These are phyloP conservation scores for Physcomitrium patens DNA, from an alignment of 225 moss, liverwort and hornwort genomes.

Conservation along the genomic window DNA sequence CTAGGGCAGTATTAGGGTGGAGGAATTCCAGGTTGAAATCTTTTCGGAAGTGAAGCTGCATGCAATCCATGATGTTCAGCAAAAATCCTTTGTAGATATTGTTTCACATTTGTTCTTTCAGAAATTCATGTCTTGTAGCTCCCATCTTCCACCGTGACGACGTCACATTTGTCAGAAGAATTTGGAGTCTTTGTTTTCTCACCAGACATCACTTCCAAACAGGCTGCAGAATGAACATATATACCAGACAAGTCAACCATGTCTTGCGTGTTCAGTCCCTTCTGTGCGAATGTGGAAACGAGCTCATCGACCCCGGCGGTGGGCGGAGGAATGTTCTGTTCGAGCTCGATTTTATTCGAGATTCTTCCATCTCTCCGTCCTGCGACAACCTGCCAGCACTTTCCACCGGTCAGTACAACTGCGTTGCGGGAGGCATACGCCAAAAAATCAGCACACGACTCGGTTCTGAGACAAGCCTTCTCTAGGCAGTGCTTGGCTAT, in stretches of 20 bases:
- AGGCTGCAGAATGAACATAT: neutral
- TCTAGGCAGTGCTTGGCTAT: slow-evolving; percentile 41
- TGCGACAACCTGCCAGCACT: slow-evolving; percentile 31
- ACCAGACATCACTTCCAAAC: too few relatives aligned
- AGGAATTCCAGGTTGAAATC: too few relatives aligned
- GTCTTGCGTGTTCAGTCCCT: slow-evolving; percentile 30
- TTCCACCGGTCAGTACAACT: slow-evolving; percentile 35
- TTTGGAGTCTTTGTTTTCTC: too few relatives aligned
- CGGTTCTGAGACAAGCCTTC: slow-evolving; percentile 33
- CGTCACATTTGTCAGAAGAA: too few relatives aligned
- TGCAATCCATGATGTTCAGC: too few relatives aligned
- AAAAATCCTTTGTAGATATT: too few relatives aligned
- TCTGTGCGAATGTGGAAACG: slow-evolving; percentile 34
- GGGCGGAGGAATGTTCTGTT: slow-evolving; percentile 36
- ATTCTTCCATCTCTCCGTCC: slow-evolving; percentile 46
- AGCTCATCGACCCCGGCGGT: slow-evolving; percentile 19
- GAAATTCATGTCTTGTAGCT: too few relatives aligned
- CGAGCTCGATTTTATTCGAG: slow-evolving; percentile 40
- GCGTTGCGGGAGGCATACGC: slow-evolving; percentile 52
- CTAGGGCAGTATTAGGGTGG: too few relatives aligned
- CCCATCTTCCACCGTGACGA: too few relatives aligned
- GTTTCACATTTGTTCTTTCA: too few relatives aligned
- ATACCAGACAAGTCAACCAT: slow-evolving; percentile 51
- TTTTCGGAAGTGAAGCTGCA: too few relatives aligned
- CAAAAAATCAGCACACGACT: slow-evolving; percentile 61